Base-by-base conservation (phyloP, 208 protist species). In the Acanthamoeba royreba region DNA sequence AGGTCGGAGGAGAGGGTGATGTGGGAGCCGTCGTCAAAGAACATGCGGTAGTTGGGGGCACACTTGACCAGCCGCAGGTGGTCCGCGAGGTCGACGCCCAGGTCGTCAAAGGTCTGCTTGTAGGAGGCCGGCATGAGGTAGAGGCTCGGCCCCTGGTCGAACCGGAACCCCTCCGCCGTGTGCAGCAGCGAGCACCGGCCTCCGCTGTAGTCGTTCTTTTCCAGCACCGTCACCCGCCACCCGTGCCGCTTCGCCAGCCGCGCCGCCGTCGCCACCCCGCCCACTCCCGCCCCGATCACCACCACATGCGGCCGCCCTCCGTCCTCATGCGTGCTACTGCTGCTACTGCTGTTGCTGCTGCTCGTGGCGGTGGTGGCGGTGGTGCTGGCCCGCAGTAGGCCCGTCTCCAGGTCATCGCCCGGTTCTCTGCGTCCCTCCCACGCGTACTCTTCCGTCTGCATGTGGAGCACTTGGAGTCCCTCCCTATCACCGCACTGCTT, bases 11-110 rank as follows among this genome's bases (percentile, higher is more conserved):
- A 46, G 49, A 92, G 86, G 42, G 63, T 77, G 33, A 92, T 66
- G n/a, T 81, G 63, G n/a, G 63, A 69, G 46, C 86, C 86, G 72
- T 92, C 86, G 86, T 92, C 63, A 25, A 92, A 92, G 86, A 81
- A 77, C 45, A 92, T 77, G 28, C 31, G 28, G 86, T 92, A 92
- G 52, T 92, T 92, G 3, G 86, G 86, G 46, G 63, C 86, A 22
- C 86, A 92, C 49, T 92, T 92, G 43, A 69, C 72, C 8, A 92
- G 86, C 13, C 43, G 28, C 13, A 92, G 43, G 25, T 77, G 72
- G 33, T 92, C 86, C 11, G 63, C 86, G 5, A 92, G 46, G 45
- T 63, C 46, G 2, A 55, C 86, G 40, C 86, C 86, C 7, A 92
- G 15, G n/a, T 92, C 86, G 45, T 77, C 72, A 35, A 92, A 92